Conservation (phyloP, 2,329 filamentous ascomycete genomes). For the Colletotrichum agaves region DNA sequence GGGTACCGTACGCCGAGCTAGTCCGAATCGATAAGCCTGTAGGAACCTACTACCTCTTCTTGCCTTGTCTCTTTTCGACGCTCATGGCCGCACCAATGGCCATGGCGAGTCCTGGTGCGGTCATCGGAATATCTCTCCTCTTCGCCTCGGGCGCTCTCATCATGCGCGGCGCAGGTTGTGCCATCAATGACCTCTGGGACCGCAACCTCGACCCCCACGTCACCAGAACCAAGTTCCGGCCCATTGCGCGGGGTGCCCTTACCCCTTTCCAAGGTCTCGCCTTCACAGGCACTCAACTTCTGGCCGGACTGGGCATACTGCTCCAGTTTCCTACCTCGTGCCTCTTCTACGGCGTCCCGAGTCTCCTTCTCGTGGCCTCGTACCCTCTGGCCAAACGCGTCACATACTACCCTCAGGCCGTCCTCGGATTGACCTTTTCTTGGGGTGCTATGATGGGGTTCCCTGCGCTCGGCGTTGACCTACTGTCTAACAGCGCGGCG, state of each 20-base stretch:
- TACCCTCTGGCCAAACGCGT: slow-evolving; percentile 89
- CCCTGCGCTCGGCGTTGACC: slow-evolving; percentile 81
- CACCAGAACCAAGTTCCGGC: slow-evolving; percentile 77
- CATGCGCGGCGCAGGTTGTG: slow-evolving; percentile 89
- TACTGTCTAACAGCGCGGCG: slow-evolving; percentile 72
- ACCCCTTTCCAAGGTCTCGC: slow-evolving; percentile 76
- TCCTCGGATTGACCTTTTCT: slow-evolving; percentile 86
- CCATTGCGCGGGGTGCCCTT: slow-evolving; percentile 83
- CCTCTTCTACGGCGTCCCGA: slow-evolving; percentile 82
- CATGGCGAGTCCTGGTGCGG: slow-evolving; percentile 66
- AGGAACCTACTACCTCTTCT: slow-evolving; percentile 86
- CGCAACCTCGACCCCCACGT: slow-evolving; percentile 87
- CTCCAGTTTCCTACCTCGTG: slow-evolving; percentile 80
- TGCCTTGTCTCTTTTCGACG: slow-evolving; percentile 87
- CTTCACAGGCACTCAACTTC: slow-evolving; percentile 79
- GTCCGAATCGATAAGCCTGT: slow-evolving; percentile 83
- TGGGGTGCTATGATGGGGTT: slow-evolving; percentile 93
- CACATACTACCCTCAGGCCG: slow-evolving; percentile 87
- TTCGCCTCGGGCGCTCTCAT: slow-evolving; percentile 83
- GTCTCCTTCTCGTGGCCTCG: slow-evolving; percentile 75
- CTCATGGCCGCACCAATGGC: slow-evolving; percentile 80
- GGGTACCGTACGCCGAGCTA: slow-evolving; percentile 85
- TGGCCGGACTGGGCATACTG: slow-evolving; percentile 78
- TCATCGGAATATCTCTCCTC: slow-evolving; percentile 72
- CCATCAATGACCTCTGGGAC: slow-evolving; percentile 93